Evolutionary conservation across 352 stramenopile genomes (phyloP).

Genomic region (Phytopythium vexans): DNA sequence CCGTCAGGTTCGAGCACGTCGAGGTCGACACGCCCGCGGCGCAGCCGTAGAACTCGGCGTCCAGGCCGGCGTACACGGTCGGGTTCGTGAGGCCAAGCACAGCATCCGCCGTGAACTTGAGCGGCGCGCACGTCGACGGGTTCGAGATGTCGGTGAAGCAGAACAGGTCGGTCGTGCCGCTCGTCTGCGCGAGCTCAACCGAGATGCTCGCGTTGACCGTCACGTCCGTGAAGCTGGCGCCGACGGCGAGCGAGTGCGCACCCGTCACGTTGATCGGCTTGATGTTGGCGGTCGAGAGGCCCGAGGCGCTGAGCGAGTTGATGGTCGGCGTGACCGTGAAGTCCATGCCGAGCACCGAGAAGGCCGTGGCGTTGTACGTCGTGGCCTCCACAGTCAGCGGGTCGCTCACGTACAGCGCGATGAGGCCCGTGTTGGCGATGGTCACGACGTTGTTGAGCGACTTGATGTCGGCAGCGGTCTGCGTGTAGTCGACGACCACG

Average conservation of each 20-base stretch:
- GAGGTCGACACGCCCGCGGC: constrained; percentile 16
- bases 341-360: constrained; percentile 40
- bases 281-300: constrained; percentile 36
- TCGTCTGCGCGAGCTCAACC: constrained; percentile 42
- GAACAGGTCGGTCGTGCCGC: constrained; percentile 56
- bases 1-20: constrained; percentile 43
- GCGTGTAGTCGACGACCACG: constrained; percentile 17
- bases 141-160: constrained; percentile 52
- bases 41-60: constrained; percentile 41
- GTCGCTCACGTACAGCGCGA: constrained; percentile 10
- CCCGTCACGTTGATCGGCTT: constrained; percentile 42
- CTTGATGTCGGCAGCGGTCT: constrained; percentile 17
- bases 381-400: constrained; percentile 34
- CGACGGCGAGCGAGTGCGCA: constrained; percentile 28
- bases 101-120: constrained; percentile 34
- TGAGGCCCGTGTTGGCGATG: constrained; percentile 6
- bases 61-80: constrained; percentile 23
- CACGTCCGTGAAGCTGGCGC: constrained; percentile 38
- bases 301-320: constrained; percentile 36
- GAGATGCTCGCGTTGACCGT: constrained; percentile 27
- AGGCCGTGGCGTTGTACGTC: constrained; percentile 26
- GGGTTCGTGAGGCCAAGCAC: constrained; percentile 32
- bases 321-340: constrained; percentile 50
- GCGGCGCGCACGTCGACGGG: constrained; percentile 33
- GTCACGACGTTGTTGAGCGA: constrained; percentile 26